A percentile compares a stretch with the other conserved stretches of the same genome.
Conservation (phyloP, 2,329 filamentous ascomycete species). For the Botrytis porri region DNA sequence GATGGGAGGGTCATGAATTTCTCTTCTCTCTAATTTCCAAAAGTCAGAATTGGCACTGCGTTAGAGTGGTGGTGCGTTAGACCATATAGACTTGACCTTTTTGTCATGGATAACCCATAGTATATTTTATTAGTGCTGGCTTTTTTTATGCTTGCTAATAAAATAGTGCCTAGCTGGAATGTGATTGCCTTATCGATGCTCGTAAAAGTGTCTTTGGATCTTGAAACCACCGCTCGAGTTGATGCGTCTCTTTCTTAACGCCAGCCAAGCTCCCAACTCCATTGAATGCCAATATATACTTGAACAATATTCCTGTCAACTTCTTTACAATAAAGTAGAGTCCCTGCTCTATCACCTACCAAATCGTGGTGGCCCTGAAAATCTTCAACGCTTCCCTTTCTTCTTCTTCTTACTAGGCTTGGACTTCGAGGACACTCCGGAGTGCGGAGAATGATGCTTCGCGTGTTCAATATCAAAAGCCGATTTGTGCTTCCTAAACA, state of each 20-base stretch:
- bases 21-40: background rate
- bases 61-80: background rate
- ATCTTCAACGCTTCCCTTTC: slow-evolving; percentile 36
- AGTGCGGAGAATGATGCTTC: slow-evolving; percentile 55
- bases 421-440: slow-evolving; percentile 24
- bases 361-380: background rate
- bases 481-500: slow-evolving; percentile 80
- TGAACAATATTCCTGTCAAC: background rate
- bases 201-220: background rate
- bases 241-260: background rate
- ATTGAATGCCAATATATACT: background rate
- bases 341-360: too few species aligned
- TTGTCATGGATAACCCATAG: background rate
- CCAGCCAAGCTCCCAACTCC: slow-evolving; percentile 1
- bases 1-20: background rate
- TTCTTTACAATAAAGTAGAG: too few species aligned
- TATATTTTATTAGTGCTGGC: background rate
- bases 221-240: background rate
- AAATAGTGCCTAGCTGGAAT: background rate
- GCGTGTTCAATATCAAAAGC: slow-evolving; percentile 80
- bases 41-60: background rate
- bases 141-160: background rate
- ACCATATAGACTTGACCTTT: background rate
- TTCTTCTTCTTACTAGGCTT: slow-evolving; percentile 41
- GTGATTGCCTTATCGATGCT: background rate